Base-by-base conservation (phyloP, 1,284 basidiomycete genomes). In the Pholiota adiposa region DNA sequence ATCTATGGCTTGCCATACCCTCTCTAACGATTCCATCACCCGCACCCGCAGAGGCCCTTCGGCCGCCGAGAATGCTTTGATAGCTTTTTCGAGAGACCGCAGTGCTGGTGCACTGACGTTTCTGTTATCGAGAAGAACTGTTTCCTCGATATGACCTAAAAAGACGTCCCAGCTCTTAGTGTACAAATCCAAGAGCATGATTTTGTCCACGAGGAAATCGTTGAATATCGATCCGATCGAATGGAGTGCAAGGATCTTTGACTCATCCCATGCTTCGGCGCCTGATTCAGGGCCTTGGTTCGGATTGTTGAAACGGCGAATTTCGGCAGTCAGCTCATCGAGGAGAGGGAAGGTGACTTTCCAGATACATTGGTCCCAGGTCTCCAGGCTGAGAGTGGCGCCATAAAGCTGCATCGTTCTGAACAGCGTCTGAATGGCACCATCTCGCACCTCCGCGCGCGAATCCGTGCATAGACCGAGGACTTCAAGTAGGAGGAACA, bases 391-490 rank as follows among this genome's bases (percentile, higher is more conserved):
- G 49, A 98, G 79, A 1, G 89, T 91, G 9, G 87, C 85, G 4
- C 96, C 96, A 71, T 98, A 98, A 18, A 98, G 83, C 72, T 97
- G 94, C 73, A 98, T 85, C 0, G 95, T 94, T 44, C 96, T 84
- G 79, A 98, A 99, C 56, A 99, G 76, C 2, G 96, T 98, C 73
- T 97, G 94, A 59, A 98, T 96, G 2, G 96, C 94, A 2, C 95
- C 94, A 63, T 92, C 90, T 12, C 96, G 86, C 0, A 97, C 94
- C 70, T 98, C 96, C 27, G 90, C 86, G 23, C 96, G 83, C 0
- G 83, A 70, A 70, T 97, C 97, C 2, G 87, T 85, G 63, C 93
- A 93, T 1, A 98, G 80, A 0, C 87, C 87, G 2, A 96, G 83
- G 6, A 98, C 84, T 71, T 95, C 93, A 1, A 89, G 80, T 2